Conservation (phyloP, 768 basidiomycete genomes). For the Rhizopogon roseolus region DNA sequence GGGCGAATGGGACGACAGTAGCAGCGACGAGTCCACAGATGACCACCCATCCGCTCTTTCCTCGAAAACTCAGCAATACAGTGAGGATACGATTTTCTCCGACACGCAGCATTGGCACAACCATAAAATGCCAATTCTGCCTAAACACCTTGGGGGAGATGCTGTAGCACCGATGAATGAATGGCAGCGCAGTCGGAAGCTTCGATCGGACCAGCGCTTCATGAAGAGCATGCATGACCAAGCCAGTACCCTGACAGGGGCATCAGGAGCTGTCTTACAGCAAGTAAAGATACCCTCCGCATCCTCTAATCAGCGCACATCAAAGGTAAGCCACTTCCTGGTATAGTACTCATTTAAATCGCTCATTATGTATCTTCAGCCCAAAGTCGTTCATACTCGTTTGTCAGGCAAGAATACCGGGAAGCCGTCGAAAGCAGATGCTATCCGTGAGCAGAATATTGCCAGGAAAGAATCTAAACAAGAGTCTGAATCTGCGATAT, state of each 20-base stretch:
- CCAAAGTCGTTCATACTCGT: conserved; percentile 13
- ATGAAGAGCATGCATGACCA: conserved; percentile 53
- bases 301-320: conserved; percentile 11
- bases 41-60: background rate
- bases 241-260: conserved; percentile 62
- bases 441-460: conserved; percentile 39
- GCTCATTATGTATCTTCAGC: background rate
- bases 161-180: conserved; percentile 25
- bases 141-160: conserved; percentile 49
- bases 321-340: conserved; percentile 9
- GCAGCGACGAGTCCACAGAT: conserved; percentile 12
- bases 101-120: conserved; percentile 64
- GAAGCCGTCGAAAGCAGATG: conserved; percentile 31
- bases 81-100: conserved; percentile 39
- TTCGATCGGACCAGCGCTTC: conserved; percentile 48
- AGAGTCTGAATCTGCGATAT: conserved; percentile 34
- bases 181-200: conserved; percentile 31
- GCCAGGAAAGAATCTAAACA: conserved; percentile 40
- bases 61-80: conserved; percentile 10
- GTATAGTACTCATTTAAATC: background rate
- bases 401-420: conserved; percentile 23
- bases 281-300: conserved; percentile 49
- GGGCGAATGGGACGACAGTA: conserved; percentile 14
- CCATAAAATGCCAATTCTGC: conserved; percentile 40
- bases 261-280: conserved; percentile 47